Base-by-base conservation (phyloP, 108 stramenopile species). In the Cyclotella cryptica region DNA sequence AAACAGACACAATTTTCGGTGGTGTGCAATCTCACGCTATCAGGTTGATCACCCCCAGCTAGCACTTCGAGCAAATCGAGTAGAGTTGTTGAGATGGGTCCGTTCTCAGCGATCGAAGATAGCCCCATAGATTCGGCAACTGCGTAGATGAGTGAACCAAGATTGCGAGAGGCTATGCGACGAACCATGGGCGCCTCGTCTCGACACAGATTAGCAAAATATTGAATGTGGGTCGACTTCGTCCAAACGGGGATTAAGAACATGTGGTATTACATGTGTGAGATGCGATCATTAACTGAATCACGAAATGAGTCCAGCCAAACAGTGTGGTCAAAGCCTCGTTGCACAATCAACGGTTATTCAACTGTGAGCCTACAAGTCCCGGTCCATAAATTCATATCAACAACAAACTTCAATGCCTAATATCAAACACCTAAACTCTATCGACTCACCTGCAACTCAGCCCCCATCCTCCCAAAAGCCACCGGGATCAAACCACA, bases 141-240 rank as follows among this genome's bases (percentile, higher is more conserved):
- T 35, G 81, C 87, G 60, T 83, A 60, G 10, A 94, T 64, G 58
- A 97, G 81, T 27, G 63, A 65, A 28, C 94, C 98, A 28, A 98
- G 84, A 74, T 90, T 83, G 47, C 91, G 83, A 4, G 90, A 84
- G 15, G 98, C 96, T n/a, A 93, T 92, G 22, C 96, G 71, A 17
- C 97, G 87, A 22, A 98, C 98, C 97, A 97, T 98, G 47, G 98
- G 97, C 21, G 97, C 96, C 74, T 96, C 97, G 74, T 99, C 98
- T 19, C 77, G 81, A 77, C 96, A 96, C 0, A 99, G 86, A 22
- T 77, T 68, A 10, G 85, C 86, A 83, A 93, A 97, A 58, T 88
- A 70, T 42, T 72, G 30, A 59, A 93, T 39, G 70, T 81, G 82
- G 17, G 77, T 75, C 40, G 79, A 35, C 66, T 86, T 86, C 58